Evolutionary conservation across 1,139 yeast genomes (phyloP), one percentile per base, ranked within the genome.

Genomic region (Kurtzmaniella natalensis): DNA sequence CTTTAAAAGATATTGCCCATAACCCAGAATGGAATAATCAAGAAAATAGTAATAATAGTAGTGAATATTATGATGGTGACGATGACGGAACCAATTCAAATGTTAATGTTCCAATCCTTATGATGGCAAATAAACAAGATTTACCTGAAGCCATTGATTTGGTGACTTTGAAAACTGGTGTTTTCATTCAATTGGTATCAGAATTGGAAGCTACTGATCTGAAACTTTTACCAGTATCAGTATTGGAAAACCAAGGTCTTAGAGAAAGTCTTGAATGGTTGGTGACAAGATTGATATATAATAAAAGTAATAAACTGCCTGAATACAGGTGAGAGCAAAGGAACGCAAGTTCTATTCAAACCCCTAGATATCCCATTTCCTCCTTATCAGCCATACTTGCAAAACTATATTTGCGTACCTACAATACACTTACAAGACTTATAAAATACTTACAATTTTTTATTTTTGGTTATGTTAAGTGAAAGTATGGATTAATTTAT

Each of bases 61-160:
- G 9, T 19, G 19, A 16, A 9, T 25, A 25, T 15, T 16, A 15
- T 25, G 28, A 25, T 47, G 82, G 79, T 36, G 69, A 47, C 23
- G 55, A 53, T 27, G 53, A 72, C 18, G 64, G 72, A 13, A 84
- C 78, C 16, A 47, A 44, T 33, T 51, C 46, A 7, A 45, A 50
- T 41, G 89, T 66, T 33, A 67, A 92, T 29, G 82, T 88, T 10
- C 98, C 97, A 1, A 78, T 92, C 7, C 64, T 92, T 35, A 88
- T 92, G 96, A 68, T 92, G 53, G 97, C 96, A 7, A 92, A 92
- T 57, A 92, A 92, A 57, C 96, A 88, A 62, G 98, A 92, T 58
- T 66, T 84, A 37, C 88, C 86, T 31, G 68, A 68, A 35, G 74
- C 73, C 15, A 88, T 81, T 34, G 83, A 87, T 46, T 67, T 89